Percentiles rank a stretch among this genome's conserved stretches.
Conservation (phyloP, 2,329 filamentous ascomycete genomes). For the Penicillium sp. region DNA sequence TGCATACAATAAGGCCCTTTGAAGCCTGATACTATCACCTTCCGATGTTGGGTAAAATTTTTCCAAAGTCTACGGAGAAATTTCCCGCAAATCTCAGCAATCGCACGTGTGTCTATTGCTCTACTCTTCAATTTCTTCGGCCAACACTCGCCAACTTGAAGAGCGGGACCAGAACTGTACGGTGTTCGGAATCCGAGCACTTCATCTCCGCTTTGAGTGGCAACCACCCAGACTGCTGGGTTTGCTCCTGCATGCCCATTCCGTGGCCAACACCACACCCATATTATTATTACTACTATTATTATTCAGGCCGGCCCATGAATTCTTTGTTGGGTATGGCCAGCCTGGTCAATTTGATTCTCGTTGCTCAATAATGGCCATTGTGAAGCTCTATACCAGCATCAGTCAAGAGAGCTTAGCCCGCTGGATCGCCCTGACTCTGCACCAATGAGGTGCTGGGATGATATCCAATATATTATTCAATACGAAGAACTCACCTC, state of each 20-base stretch:
- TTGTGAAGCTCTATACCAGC: neutral
- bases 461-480: neutral
- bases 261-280: slow-evolving; percentile 14
- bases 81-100: neutral
- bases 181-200: slow-evolving; percentile 8
- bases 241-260: slow-evolving; percentile 8
- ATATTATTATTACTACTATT: too few relatives aligned
- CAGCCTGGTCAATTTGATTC: neutral
- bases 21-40: neutral
- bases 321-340: neutral
- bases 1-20: neutral
- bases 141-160: neutral
- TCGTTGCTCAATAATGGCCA: neutral
- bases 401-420: neutral
- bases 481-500: neutral
- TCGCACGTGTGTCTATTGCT: neutral
- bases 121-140: neutral
- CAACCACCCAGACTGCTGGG: slow-evolving; percentile 16
- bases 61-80: neutral
- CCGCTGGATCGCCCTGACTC: neutral
- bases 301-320: neutral
- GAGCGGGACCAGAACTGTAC: slow-evolving; percentile 1
- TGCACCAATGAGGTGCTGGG: neutral
- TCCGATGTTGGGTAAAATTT: neutral
- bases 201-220: slow-evolving; percentile 24